Evolutionary conservation across 495 filamentous ascomycete species (phyloP), one percentile per base, ranked within the genome.

Genomic region (Beverwykella pulmonaria): DNA sequence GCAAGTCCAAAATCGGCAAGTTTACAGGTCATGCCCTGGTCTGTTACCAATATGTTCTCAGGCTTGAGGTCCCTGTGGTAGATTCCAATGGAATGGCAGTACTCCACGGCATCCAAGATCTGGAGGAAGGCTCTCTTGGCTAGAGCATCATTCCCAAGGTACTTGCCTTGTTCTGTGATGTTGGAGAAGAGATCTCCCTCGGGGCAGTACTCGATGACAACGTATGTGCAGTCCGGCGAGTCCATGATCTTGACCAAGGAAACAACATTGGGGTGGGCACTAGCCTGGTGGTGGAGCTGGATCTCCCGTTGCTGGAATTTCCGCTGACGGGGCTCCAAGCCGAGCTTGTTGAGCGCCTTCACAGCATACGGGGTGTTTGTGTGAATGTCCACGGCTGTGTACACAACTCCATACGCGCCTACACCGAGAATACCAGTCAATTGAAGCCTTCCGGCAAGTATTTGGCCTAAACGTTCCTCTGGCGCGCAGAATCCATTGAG

Each of bases 1-100:
- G 94, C 94, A 41, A 98, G 84, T 73, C 95, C 94, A 82, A 99
- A 99, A 76, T 98, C 94, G 66, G 95, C 94, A 57, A 99, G 84
- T 79, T 98, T 96, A 71, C 96, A 91, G 25, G 91, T 93, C 78
- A 87, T 84, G 61, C 93, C 93, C 61, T 85, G 81, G 79, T 96
- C 88, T 65, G 90, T 90, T 60, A 98, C 94, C 72, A 99, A 81
- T 59, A 99, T 91, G 79, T 99, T 98, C 81, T 99, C 94, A 34
- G 94, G 94, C 83, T 99, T 99, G 53, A 99, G 81, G 77, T 99
- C 94, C 77, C 94, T 85, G 78, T 98, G 94, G 82, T 96, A 99
- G 71, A 99, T 97, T 65, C 93, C 92, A 65, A 92, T 76, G 68
- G 84, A 85, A 79, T 99, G 94, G 85, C 94, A 98, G 76, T 92